Evolutionary conservation across 148 eudicot species (phyloP).

Genomic region (Camellia lanceoleosa): DNA sequence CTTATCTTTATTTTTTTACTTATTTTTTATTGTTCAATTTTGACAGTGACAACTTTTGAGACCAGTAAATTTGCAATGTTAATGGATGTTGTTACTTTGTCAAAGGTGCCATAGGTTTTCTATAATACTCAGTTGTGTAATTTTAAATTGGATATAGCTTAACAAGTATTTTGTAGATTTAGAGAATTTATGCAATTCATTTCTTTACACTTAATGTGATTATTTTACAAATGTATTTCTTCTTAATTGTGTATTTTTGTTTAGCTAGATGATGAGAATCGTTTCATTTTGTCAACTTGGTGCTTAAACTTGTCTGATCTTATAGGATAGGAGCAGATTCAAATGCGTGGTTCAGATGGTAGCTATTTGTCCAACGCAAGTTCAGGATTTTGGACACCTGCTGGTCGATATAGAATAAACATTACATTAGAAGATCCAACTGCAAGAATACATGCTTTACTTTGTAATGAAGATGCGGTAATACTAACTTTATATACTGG

Average conservation of each 20-base stretch:
- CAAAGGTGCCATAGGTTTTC: neutral
- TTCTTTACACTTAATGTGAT: neutral
- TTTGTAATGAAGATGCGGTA: slow-evolving; percentile 2
- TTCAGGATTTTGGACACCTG: neutral
- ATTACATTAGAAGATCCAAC: slow-evolving; percentile 2
- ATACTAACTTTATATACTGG: neutral
- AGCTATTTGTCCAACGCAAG: neutral
- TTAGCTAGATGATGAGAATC: neutral
- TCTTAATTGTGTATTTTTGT: neutral
- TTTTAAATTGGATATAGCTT: too few relatives aligned
- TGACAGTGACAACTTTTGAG: neutral
- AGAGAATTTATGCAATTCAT: too few relatives aligned
- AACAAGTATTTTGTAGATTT: too few relatives aligned
- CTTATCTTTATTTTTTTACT: too few relatives aligned
- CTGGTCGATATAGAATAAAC: neutral
- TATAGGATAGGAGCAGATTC: neutral
- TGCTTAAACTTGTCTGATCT: neutral
- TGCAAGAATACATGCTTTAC: slow-evolving; percentile 7
- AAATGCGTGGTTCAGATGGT: neutral
- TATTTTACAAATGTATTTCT: neutral
- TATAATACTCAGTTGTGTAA: too few relatives aligned
- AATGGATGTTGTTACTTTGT: neutral
- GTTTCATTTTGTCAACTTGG: neutral
- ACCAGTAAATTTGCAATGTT: neutral
- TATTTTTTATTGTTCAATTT: neutral